These are phyloP conservation scores for Ascochyta pisi DNA, from an alignment of 2,329 filamentous ascomycete genomes.

Conservation along the genomic window DNA sequence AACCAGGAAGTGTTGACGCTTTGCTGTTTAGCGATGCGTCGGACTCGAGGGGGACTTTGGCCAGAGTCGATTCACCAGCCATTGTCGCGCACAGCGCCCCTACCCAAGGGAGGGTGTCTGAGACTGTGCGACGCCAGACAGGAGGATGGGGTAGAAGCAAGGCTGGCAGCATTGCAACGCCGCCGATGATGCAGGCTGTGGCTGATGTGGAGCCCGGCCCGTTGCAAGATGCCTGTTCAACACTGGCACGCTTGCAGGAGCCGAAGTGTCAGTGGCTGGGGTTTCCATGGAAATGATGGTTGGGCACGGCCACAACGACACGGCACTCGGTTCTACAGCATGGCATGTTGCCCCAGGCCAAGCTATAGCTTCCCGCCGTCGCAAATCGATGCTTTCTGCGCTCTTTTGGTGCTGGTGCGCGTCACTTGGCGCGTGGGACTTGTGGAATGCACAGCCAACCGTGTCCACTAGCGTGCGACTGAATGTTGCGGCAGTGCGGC, in stretches of 20 bases:
- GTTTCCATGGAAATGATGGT: slow-evolving; percentile 33
- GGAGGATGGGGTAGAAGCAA: slow-evolving; percentile 15
- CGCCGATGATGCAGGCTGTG: slow-evolving; percentile 23
- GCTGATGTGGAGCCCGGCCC: slow-evolving; percentile 36
- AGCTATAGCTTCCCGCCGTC: slow-evolving; percentile 20
- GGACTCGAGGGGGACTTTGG: slow-evolving; percentile 8
- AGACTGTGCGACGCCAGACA: slow-evolving; percentile 24
- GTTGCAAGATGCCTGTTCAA: slow-evolving; percentile 25
- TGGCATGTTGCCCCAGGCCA: slow-evolving; percentile 22
- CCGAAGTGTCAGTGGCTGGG: slow-evolving; percentile 30
- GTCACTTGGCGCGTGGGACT: slow-evolving; percentile 22
- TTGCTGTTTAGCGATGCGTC: slow-evolving; percentile 17
- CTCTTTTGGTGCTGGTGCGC: slow-evolving; percentile 14
- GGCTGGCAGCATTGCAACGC: slow-evolving; percentile 25
- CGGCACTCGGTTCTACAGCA: slow-evolving; percentile 7
- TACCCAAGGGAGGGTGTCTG: slow-evolving; percentile 15
- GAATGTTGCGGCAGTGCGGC: slow-evolving; percentile 21
- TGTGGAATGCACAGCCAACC: slow-evolving; percentile 31
- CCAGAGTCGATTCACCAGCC: slow-evolving; percentile 1
- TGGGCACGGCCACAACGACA: slow-evolving; percentile 29
- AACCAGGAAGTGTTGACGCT: slow-evolving; percentile 15
- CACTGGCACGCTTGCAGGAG: slow-evolving; percentile 10
- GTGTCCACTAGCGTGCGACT: slow-evolving; percentile 16
- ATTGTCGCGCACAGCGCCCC: slow-evolving; percentile 6
- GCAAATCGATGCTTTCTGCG: slow-evolving; percentile 19